Conservation (phyloP, 306 rosid species). For the Cucurbita pepo region DNA sequence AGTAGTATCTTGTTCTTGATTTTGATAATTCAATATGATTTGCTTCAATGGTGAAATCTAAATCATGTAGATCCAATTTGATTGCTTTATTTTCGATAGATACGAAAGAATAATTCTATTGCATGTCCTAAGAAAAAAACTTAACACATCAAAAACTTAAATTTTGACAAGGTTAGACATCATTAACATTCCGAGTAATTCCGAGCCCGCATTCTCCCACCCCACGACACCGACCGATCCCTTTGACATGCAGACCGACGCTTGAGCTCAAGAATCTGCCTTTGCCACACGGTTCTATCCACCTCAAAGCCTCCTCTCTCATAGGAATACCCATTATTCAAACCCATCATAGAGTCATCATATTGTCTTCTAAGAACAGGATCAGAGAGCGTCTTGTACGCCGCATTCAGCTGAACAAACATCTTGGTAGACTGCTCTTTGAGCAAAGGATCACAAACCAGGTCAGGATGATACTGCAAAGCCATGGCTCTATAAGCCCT, state of each 20-base stretch:
- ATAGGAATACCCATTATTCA: background rate
- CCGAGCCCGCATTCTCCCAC: background rate
- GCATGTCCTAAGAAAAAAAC: too few species aligned
- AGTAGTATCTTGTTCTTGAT: too few species aligned
- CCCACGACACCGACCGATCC: background rate
- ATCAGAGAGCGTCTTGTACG: constrained; percentile 36
- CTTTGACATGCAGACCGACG: background rate
- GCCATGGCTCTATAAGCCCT: constrained; percentile 50
- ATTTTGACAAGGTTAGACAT: background rate
- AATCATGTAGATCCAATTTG: too few species aligned
- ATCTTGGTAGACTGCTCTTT: constrained; percentile 34
- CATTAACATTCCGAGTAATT: background rate
- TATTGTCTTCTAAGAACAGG: constrained; percentile 31
- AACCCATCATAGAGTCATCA: constrained; percentile 24
- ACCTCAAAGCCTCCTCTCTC: background rate
- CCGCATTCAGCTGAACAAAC: constrained; percentile 38
- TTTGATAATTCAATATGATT: too few species aligned
- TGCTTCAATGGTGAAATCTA: too few species aligned
- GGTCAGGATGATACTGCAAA: constrained; percentile 42
- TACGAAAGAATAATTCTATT: too few species aligned
- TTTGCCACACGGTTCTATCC: background rate
- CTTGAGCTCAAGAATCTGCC: background rate
- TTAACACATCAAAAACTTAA: background rate
- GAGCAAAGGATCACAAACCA: constrained; percentile 20
- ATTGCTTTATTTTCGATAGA: too few species aligned